These are phyloP conservation scores for Exophiala sp. DNA, from an alignment of 2,329 filamentous ascomycete genomes.

Conservation along the genomic window DNA sequence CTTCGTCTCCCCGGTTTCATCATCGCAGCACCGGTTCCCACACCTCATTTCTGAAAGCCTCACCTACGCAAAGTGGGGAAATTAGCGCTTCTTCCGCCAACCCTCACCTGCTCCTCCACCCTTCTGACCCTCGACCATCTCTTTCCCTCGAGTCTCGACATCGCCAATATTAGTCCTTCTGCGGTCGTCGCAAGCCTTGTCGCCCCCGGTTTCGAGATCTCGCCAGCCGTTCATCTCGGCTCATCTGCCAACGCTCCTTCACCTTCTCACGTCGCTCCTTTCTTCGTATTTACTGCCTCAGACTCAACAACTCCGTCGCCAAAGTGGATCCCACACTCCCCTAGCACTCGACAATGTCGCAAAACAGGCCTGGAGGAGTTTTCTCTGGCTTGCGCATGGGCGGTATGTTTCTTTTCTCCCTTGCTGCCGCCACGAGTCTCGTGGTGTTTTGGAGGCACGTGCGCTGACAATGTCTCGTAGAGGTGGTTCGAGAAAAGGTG, in stretches of 20 bases:
- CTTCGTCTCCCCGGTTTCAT: constrained; percentile 23
- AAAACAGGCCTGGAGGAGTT: constrained; percentile 75
- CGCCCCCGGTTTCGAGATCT: constrained; percentile 7
- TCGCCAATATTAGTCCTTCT: constrained; percentile 9
- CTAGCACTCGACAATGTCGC: constrained; percentile 61
- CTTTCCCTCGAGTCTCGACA: constrained; percentile 18
- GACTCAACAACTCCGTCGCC: constrained; percentile 17
- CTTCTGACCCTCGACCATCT: constrained; percentile 23
- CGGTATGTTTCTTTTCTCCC: constrained; percentile 59
- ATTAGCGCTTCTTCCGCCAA: constrained; percentile 29
- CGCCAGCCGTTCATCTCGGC: constrained; percentile 7
- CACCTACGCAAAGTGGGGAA: constrained; percentile 29
- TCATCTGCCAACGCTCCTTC: constrained; percentile 10
- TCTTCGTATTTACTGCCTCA: constrained; percentile 8
- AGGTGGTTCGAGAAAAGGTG: constrained; percentile 97
- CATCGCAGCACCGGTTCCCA: constrained; percentile 24
- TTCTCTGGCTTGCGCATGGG: constrained; percentile 91
- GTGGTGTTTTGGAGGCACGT: constrained; percentile 13
- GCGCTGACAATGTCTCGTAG: constrained; percentile 46
- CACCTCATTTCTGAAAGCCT: constrained; percentile 28
- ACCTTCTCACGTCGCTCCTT: constrained; percentile 18
- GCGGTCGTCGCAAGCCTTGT: constrained; percentile 13
- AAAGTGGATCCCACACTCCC: constrained; percentile 29
- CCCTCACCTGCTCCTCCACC: constrained; percentile 23
- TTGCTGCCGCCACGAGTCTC: constrained; percentile 13